A percentile compares a stretch with the other conserved stretches of the same genome.
Evolutionary conservation across 2,329 filamentous ascomycete genomes (phyloP).

Genomic region (Arthrobotrys iridis): DNA sequence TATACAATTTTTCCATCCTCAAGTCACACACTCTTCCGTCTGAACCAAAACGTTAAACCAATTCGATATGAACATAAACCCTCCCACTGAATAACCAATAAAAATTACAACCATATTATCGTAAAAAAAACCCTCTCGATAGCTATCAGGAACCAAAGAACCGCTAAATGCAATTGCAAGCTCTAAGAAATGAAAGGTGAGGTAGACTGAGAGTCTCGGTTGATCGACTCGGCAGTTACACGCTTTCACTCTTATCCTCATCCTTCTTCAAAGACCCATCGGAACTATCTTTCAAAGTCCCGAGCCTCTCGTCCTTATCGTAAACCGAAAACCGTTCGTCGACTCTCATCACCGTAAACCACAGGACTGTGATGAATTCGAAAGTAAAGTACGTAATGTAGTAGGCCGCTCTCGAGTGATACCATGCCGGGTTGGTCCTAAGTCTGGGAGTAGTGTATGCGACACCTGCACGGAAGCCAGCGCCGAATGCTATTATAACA

Average conservation of each 20-base stretch:
- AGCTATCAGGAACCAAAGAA: not conserved
- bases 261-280: slow-evolving; percentile 9
- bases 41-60: no score
- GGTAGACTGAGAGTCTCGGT: not conserved
- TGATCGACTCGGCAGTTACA: not conserved
- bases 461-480: slow-evolving; percentile 73
- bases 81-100: no score
- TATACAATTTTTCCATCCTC: no score
- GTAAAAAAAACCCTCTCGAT: not conserved
- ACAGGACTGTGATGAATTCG: slow-evolving; percentile 75
- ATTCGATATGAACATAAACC: no score
- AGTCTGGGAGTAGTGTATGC: slow-evolving; percentile 67
- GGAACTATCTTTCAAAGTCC: slow-evolving; percentile 42
- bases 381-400: slow-evolving; percentile 82
- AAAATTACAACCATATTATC: no score
- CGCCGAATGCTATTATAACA: slow-evolving; percentile 67
- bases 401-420: slow-evolving; percentile 76
- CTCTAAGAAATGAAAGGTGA: not conserved
- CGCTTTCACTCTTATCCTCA: slow-evolving; percentile 4
- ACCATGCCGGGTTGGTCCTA: slow-evolving; percentile 71
- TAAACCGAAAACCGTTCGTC: slow-evolving; percentile 81
- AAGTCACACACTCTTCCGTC: no score
- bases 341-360: slow-evolving; percentile 74
- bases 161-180: slow-evolving; percentile 3
- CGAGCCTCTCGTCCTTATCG: slow-evolving; percentile 62